phyloP scores from a whole-genome alignment of 2,329 filamentous ascomycete genomes.

The Sporothrix brasiliensis region DNA sequence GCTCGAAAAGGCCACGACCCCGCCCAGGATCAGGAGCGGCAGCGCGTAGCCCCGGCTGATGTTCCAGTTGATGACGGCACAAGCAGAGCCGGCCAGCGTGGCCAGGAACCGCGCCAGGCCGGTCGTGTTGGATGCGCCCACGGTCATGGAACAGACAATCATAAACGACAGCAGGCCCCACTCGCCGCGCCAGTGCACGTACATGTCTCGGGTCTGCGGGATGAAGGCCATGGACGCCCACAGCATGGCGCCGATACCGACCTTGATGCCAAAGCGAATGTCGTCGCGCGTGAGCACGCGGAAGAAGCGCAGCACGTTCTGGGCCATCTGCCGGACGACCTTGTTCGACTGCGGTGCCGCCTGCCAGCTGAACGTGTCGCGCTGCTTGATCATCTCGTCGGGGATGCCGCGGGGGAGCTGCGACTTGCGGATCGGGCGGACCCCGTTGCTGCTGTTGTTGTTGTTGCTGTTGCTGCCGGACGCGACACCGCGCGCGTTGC shows the following conservation, averaged over 20 bases:
- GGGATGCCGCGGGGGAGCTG: slow-evolving; percentile 61
- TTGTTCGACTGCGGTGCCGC: slow-evolving; percentile 54
- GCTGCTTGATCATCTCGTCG: slow-evolving; percentile 54
- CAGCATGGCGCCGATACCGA: slow-evolving; percentile 83
- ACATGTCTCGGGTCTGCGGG: slow-evolving; percentile 73
- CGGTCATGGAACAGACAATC: slow-evolving; percentile 97
- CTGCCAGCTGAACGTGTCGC: slow-evolving; percentile 60
- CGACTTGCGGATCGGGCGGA: slow-evolving; percentile 56
- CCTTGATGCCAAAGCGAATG: slow-evolving; percentile 82
- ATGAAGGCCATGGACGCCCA: slow-evolving; percentile 91
- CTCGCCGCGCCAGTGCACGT: slow-evolving; percentile 88
- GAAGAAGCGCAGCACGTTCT: slow-evolving; percentile 50
- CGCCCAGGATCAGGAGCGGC: slow-evolving; percentile 78
- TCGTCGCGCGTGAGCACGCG: slow-evolving; percentile 59
- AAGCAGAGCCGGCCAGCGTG: slow-evolving; percentile 77
- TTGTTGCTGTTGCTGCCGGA: not conserved
- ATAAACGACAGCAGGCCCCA: slow-evolving; percentile 97
- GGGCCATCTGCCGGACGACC: slow-evolving; percentile 51
- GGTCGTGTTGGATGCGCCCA: slow-evolving; percentile 92
- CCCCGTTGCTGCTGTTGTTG: slow-evolving; percentile 26
- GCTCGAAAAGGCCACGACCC: slow-evolving; percentile 76
- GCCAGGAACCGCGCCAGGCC: slow-evolving; percentile 84
- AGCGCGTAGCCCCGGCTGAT: slow-evolving; percentile 72
- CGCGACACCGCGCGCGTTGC: not conserved
- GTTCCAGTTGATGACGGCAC: slow-evolving; percentile 77